A percentile compares a stretch with the other conserved stretches of the same genome.
phyloP scores from a whole-genome alignment of 2,329 filamentous ascomycete genomes.

The Sporothrix variecibatus region DNA sequence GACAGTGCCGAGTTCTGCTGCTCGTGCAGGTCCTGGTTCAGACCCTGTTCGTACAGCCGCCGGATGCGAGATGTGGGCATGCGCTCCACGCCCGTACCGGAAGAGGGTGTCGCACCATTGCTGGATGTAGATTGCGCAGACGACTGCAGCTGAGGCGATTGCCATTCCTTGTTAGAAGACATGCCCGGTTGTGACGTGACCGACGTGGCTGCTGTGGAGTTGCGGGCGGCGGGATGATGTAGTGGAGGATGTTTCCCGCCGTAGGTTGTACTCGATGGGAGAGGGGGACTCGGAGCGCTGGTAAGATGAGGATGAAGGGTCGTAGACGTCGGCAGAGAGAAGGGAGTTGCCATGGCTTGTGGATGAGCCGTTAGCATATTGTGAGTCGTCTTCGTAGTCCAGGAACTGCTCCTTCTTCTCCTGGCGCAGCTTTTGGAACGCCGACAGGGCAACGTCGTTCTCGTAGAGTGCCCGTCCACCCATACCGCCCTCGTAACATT shows the following conservation, averaged over 20 bases:
- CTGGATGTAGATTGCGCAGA: background rate
- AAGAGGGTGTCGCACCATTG: slow-evolving; percentile 36
- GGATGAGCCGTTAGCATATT: slow-evolving; percentile 34
- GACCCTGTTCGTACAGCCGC: slow-evolving; percentile 78
- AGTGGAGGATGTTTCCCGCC: slow-evolving; percentile 85
- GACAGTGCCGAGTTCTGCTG: slow-evolving; percentile 75
- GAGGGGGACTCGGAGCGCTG: slow-evolving; percentile 57
- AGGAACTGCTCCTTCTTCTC: slow-evolving; percentile 54
- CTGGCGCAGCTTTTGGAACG: slow-evolving; percentile 76
- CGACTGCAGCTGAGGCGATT: slow-evolving; percentile 37
- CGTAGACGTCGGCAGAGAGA: slow-evolving; percentile 42
- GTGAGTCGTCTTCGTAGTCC: slow-evolving; percentile 16
- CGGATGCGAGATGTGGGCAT: slow-evolving; percentile 68
- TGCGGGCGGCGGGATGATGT: slow-evolving; percentile 70
- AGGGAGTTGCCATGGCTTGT: slow-evolving; percentile 25
- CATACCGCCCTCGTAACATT: slow-evolving; percentile 54
- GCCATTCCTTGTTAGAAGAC: slow-evolving; percentile 54
- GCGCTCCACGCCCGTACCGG: slow-evolving; percentile 56
- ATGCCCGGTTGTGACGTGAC: slow-evolving; percentile 69
- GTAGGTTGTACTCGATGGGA: slow-evolving; percentile 66
- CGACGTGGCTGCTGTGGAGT: slow-evolving; percentile 87
- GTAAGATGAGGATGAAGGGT: slow-evolving; percentile 33
- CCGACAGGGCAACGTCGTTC: slow-evolving; percentile 78
- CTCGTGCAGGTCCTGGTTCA: slow-evolving; percentile 77
- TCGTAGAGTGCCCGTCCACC: slow-evolving; percentile 75